These are phyloP conservation scores for Clavaria fumosa DNA, from an alignment of 768 basidiomycete species.

Conservation along the genomic window DNA sequence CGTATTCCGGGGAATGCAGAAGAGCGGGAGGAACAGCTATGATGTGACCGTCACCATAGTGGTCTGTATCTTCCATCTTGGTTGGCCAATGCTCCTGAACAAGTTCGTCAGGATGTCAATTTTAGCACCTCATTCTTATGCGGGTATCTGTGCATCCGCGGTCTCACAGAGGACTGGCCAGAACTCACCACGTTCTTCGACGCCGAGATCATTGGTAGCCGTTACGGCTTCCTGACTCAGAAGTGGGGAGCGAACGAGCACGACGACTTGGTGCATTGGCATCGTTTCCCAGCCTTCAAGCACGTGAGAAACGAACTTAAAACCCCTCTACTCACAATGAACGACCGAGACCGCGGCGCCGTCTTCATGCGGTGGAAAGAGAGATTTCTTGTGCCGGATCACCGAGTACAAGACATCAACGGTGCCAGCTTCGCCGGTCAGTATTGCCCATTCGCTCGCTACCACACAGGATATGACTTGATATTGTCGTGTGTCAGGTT, in stretches of 20 bases:
- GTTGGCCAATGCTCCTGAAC: constrained; percentile 5
- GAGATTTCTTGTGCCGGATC: constrained; percentile 88
- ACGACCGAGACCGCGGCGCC: constrained; percentile 60
- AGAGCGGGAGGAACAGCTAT: constrained; percentile 86
- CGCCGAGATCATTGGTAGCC: constrained; percentile 85
- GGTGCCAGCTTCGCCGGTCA: constrained; percentile 90
- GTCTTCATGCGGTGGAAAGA: constrained; percentile 98
- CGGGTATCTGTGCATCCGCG: constrained; percentile 86
- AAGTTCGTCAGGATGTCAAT: constrained; percentile 59
- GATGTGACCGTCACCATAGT: constrained; percentile 87
- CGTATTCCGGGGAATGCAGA: constrained; percentile 81
- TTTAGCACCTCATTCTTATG: constrained; percentile 73
- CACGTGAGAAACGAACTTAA: constrained; percentile 68
- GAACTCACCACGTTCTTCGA: constrained; percentile 95
- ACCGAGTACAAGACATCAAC: constrained; percentile 84
- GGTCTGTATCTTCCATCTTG: constrained; percentile 34
- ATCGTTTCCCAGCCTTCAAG: constrained; percentile 80
- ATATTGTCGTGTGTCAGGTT: constrained; percentile 34
- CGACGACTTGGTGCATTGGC: constrained; percentile 92
- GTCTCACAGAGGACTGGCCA: constrained; percentile 87
- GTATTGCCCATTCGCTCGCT: constrained; percentile 13
- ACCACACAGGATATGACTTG: not conserved
- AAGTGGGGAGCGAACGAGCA: constrained; percentile 85
- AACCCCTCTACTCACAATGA: constrained; percentile 62
- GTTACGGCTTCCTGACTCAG: constrained; percentile 82